These are phyloP conservation scores for Hymenoscyphus scutula DNA, from an alignment of 2,329 filamentous ascomycete genomes.

Conservation along the genomic window DNA sequence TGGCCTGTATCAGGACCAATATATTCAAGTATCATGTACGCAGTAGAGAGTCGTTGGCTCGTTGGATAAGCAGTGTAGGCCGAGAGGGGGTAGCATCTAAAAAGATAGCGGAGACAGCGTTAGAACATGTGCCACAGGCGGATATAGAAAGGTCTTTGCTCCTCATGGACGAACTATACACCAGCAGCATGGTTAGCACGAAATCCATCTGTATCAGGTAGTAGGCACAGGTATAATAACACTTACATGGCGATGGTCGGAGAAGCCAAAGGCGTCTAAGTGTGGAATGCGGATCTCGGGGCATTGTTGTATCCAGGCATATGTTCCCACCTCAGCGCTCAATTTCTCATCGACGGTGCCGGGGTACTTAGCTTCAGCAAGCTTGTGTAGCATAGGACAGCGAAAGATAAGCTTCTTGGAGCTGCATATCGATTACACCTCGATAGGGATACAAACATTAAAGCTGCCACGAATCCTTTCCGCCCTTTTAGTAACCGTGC, in stretches of 20 bases:
- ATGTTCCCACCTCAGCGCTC: conserved; percentile 28
- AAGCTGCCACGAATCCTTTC: conserved; percentile 37
- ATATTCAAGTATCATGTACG: conserved; percentile 26
- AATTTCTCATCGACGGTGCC: conserved; percentile 39
- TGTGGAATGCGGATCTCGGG: conserved; percentile 33
- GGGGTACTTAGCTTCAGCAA: conserved; percentile 28
- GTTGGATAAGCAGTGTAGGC: conserved; percentile 16
- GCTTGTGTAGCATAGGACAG: conserved; percentile 32
- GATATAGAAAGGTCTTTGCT: conserved; percentile 23
- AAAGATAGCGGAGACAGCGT: conserved; percentile 16
- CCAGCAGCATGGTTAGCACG: conserved; percentile 17
- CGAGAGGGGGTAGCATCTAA: conserved; percentile 21
- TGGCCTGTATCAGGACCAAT: conserved; percentile 25
- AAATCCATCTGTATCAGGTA: conserved; percentile 12
- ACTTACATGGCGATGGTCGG: conserved; percentile 26
- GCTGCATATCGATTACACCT: conserved; percentile 28
- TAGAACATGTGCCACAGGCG: conserved; percentile 21
- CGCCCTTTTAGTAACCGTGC: conserved; percentile 20
- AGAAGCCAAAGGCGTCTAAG: conserved; percentile 34
- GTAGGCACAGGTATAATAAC: conserved; percentile 11
- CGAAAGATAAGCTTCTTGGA: conserved; percentile 32
- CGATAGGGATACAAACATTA: conserved; percentile 38
- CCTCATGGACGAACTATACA: conserved; percentile 22
- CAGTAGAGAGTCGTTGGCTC: conserved; percentile 14
- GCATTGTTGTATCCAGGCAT: conserved; percentile 38